Percentiles rank a stretch among this genome's conserved stretches.
These are phyloP conservation scores for Coemansia sp. DNA, from an alignment of 192 early-diverging fungal genomes.

Conservation along the genomic window DNA sequence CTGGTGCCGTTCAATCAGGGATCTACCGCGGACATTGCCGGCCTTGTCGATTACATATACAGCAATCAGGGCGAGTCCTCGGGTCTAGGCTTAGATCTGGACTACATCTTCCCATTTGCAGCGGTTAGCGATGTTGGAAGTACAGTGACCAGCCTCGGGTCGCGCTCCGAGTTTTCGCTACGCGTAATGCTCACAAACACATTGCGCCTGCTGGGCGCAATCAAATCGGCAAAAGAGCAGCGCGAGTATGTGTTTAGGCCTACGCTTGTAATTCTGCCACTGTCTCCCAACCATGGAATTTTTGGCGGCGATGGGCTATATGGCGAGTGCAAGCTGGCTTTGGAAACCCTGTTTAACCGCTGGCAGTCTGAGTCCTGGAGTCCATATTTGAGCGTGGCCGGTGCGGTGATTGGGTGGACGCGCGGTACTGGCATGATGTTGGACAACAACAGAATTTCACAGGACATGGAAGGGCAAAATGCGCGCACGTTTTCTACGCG, in stretches of 20 bases:
- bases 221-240: conserved; percentile 73
- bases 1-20: conserved; percentile 94
- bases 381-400: conserved; percentile 77
- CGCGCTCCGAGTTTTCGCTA: conserved; percentile 78
- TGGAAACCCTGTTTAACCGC: conserved; percentile 89
- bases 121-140: conserved; percentile 82
- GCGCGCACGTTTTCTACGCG: conserved; percentile 85
- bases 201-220: conserved; percentile 78
- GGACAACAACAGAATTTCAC: conserved; percentile 83
- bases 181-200: conserved; percentile 95
- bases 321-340: conserved; percentile 87
- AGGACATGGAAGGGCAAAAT: conserved; percentile 61
- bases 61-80: too few species aligned
- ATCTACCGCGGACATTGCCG: conserved; percentile 71
- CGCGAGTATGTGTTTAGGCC: conserved; percentile 72
- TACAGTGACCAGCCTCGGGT: conserved; percentile 78
- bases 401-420: conserved; percentile 96
- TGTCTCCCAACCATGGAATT: conserved; percentile 96
- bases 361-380: conserved; percentile 88
- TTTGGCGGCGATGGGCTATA: conserved; percentile 93
- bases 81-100: conserved; percentile 83
- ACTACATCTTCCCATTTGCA: conserved; percentile 93
- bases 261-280: conserved; percentile 80
- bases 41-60: conserved; percentile 81
- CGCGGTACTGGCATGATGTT: conserved; percentile 94